A percentile compares a stretch with the other conserved stretches of the same genome.
Evolutionary conservation across 2,329 filamentous ascomycete genomes (phyloP).

Genomic region (Coleophoma crateriformis): DNA sequence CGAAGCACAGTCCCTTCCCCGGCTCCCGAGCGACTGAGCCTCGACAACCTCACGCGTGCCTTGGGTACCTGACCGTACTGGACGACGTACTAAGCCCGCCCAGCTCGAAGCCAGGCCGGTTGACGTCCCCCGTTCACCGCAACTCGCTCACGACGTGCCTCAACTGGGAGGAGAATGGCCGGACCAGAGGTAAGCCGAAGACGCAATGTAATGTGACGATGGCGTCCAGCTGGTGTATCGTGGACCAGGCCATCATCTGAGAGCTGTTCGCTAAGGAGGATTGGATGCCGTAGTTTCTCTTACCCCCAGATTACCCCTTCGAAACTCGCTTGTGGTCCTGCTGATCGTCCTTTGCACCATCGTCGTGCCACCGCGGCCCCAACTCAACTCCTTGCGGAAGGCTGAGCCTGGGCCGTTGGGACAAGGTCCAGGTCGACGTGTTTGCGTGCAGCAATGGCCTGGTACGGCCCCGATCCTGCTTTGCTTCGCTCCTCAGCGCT

Average conservation of each 20-base stretch:
- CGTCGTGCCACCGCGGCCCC: background rate
- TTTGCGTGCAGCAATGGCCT: background rate
- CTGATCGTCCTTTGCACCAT: background rate
- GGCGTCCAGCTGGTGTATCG: background rate
- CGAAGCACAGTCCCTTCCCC: too few species aligned
- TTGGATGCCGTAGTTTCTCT: background rate
- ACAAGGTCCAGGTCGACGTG: background rate
- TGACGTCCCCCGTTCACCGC: too few species aligned
- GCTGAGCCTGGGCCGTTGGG: background rate
- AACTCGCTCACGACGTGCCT: too few species aligned
- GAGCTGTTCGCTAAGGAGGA: background rate
- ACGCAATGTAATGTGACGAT: background rate
- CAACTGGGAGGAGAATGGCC: too few species aligned
- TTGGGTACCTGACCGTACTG: too few species aligned
- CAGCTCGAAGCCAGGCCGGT: too few species aligned
- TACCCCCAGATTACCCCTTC: background rate
- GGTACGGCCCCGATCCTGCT: background rate
- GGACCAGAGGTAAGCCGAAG: background rate
- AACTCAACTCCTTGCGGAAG: too few species aligned
- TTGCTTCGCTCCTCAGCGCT: too few species aligned
- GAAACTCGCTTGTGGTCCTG: background rate
- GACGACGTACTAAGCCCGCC: too few species aligned
- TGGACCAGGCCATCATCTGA: background rate
- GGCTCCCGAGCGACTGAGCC: too few species aligned
- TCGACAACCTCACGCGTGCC: too few species aligned